Conservation (phyloP, 352 stramenopile species). For the Paralagenidium karlingii region DNA sequence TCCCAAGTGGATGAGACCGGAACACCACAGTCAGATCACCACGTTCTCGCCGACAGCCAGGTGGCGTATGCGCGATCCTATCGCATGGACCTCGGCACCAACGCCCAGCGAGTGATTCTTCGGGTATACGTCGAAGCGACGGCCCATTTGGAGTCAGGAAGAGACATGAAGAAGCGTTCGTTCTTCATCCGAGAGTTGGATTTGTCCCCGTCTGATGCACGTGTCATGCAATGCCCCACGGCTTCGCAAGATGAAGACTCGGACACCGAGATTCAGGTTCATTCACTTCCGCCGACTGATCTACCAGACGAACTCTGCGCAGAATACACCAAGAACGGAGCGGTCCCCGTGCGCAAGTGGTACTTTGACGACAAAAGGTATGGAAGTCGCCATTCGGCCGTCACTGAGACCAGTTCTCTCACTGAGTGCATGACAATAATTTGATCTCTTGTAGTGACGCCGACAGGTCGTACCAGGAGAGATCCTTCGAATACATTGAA, state of each 20-base stretch:
- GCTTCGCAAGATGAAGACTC: neutral
- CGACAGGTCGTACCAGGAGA: conserved; percentile 12
- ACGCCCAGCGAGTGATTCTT: conserved; percentile 9
- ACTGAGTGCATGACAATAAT: neutral
- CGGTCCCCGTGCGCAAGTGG: conserved; percentile 21
- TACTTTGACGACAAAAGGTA: conserved; percentile 29
- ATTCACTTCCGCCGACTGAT: conserved; percentile 9
- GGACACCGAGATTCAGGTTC: conserved; percentile 2
- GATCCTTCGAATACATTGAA: conserved; percentile 14
- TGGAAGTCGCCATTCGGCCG: conserved; percentile 1
- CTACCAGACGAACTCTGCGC: conserved; percentile 15
- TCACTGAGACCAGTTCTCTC: neutral
- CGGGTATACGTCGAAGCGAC: conserved; percentile 18
- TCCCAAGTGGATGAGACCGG: neutral
- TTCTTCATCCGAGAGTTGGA: conserved; percentile 19
- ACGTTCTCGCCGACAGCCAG: conserved; percentile 15
- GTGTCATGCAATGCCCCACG: conserved; percentile 12
- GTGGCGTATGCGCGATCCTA: conserved; percentile 13
- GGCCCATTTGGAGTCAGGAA: neutral
- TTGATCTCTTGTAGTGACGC: conserved; percentile 2
- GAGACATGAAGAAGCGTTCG: conserved; percentile 9
- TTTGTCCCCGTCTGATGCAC: conserved; percentile 13
- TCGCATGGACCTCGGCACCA: conserved; percentile 13
- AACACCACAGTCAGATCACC: conserved; percentile 3
- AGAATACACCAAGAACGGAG: conserved; percentile 19